phyloP scores from a whole-genome alignment of 2,329 filamentous ascomycete genomes.

The Colletotrichum salicis region DNA sequence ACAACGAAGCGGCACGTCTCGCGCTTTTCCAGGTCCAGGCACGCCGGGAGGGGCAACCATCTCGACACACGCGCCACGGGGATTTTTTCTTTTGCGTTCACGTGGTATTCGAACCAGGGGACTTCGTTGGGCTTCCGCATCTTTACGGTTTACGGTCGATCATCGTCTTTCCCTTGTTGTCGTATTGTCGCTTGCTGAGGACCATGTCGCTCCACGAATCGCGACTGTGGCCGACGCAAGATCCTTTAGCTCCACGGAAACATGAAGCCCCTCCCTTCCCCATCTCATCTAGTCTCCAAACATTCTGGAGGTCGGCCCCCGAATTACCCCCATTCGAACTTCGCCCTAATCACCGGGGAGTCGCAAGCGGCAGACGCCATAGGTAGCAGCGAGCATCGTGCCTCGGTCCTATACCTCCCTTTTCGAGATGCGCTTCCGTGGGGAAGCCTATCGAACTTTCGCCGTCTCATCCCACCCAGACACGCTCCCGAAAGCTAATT shows the following conservation, averaged over 20 bases:
- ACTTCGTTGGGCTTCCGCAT: background rate
- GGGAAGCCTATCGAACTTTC: background rate
- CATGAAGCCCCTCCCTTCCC: background rate
- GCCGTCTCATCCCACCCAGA: constrained; percentile 11
- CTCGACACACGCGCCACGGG: constrained; percentile 14
- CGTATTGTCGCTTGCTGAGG: constrained; percentile 8
- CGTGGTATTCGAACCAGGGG: constrained; percentile 19
- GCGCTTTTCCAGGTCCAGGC: constrained; percentile 26
- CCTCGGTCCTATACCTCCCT: constrained; percentile 20
- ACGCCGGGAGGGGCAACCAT: constrained; percentile 20
- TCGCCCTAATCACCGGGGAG: background rate
- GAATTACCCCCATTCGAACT: background rate
- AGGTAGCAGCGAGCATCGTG: background rate
- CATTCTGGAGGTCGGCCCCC: background rate
- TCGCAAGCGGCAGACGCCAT: background rate
- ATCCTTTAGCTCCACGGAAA: background rate
- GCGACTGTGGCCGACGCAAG: constrained; percentile 18
- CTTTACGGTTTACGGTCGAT: background rate
- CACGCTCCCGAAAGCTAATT: constrained; percentile 6
- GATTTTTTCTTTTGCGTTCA: constrained; percentile 23
- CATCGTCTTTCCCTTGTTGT: constrained; percentile 4
- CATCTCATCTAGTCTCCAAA: constrained; percentile 1
- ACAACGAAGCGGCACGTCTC: constrained; percentile 11
- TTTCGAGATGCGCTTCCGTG: constrained; percentile 12
- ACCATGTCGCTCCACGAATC: constrained; percentile 29